A percentile compares a stretch with the other conserved stretches of the same genome.
phyloP scores from a whole-genome alignment of 1,139 yeast species.

The Entelexis paramagnoliae region DNA sequence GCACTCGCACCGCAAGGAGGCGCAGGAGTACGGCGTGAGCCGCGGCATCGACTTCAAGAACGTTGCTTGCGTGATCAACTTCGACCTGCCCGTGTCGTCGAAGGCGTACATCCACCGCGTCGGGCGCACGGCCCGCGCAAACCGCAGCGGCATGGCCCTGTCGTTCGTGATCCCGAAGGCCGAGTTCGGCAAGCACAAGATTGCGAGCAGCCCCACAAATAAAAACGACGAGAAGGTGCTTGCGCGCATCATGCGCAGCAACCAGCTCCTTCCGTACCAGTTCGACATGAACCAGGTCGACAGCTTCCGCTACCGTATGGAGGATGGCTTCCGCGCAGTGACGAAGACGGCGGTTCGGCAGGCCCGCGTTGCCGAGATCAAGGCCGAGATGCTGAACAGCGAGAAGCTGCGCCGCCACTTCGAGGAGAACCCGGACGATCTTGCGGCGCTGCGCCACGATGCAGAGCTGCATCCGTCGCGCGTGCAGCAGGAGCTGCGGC shows the following conservation, averaged over 20 bases:
- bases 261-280: conserved; percentile 59
- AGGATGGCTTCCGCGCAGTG: conserved; percentile 93
- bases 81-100: conserved; percentile 86
- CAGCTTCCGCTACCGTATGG: conserved; percentile 92
- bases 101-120: conserved; percentile 87
- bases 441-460: conserved; percentile 81
- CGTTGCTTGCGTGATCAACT: conserved; percentile 92
- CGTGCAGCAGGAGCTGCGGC: conserved; percentile 73
- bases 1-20: conserved; percentile 36
- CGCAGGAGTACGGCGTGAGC: conserved; percentile 80
- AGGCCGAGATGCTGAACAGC: conserved; percentile 74
- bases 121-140: conserved; percentile 98
- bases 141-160: conserved; percentile 87
- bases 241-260: conserved; percentile 65
- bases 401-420: conserved; percentile 89
- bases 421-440: conserved; percentile 96
- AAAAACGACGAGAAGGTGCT: conserved; percentile 81
- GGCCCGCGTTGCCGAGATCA: conserved; percentile 84
- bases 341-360: conserved; percentile 85
- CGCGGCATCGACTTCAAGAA: conserved; percentile 95
- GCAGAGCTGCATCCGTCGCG: conserved; percentile 76
- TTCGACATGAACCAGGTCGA: conserved; percentile 91
- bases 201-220: conserved; percentile 59
- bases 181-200: conserved; percentile 82
- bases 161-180: conserved; percentile 80